phyloP scores from a whole-genome alignment of 2,329 filamentous ascomycete genomes.

The Cucurbitaria berberidis region DNA sequence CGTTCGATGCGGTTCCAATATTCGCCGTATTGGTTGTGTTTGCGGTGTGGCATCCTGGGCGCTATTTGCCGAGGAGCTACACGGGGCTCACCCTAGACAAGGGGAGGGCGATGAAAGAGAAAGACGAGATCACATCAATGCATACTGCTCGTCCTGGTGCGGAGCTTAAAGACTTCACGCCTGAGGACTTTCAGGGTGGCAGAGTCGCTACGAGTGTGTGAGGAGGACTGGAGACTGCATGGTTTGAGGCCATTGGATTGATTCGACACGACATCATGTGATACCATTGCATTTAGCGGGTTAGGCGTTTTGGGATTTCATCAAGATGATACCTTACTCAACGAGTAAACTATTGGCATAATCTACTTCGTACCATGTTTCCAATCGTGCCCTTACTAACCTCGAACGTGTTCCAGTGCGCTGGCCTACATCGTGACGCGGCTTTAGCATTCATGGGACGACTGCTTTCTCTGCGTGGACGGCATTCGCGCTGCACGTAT shows the following conservation, averaged over 20 bases:
- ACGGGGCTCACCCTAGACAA: constrained; percentile 40
- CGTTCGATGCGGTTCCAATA: constrained; percentile 59
- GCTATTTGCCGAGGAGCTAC: constrained; percentile 41
- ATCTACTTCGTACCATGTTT: not conserved
- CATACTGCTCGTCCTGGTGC: constrained; percentile 8
- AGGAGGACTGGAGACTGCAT: not conserved
- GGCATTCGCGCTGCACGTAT: not conserved
- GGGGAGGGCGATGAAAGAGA: constrained; percentile 37
- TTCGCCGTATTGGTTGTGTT: constrained; percentile 57
- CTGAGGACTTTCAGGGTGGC: constrained; percentile 30
- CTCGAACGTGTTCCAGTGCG: not conserved
- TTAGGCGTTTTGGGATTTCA: constrained; percentile 13
- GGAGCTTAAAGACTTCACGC: constrained; percentile 28
- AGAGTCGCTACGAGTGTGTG: constrained; percentile 9
- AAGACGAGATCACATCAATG: constrained; percentile 38
- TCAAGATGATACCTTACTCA: constrained; percentile 15
- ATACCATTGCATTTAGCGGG: constrained; percentile 26
- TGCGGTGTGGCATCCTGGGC: constrained; percentile 57
- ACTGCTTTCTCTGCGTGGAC: not conserved
- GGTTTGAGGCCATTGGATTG: not conserved
- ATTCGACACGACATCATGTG: constrained; percentile 8
- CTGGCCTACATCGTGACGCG: not conserved
- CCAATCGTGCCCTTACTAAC: not conserved
- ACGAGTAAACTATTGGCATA: not conserved
- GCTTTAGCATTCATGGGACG: not conserved